Conservation (phyloP, 129 eudicot genomes). For the Saussurea involucrata region DNA sequence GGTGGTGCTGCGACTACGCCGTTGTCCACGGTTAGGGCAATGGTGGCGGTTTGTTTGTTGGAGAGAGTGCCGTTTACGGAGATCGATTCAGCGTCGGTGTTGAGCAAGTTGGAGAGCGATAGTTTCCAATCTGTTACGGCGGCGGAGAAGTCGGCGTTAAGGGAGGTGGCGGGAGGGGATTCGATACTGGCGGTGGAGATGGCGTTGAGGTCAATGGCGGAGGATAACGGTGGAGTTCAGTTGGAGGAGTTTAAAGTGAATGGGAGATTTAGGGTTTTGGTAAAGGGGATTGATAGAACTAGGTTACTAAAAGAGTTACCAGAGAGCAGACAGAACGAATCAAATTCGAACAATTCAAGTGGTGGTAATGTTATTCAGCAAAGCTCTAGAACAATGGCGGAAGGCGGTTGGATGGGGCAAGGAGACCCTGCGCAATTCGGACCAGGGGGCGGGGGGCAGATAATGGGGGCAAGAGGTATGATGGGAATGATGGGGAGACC, state of each 20-base stretch:
- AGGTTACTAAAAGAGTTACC: slow-evolving; percentile 84
- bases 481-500: slow-evolving; percentile 60
- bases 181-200: slow-evolving; percentile 68
- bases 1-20: slow-evolving; percentile 23
- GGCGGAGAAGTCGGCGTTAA: slow-evolving; percentile 68
- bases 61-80: slow-evolving; percentile 82
- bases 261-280: slow-evolving; percentile 82
- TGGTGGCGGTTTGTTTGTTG: slow-evolving; percentile 81
- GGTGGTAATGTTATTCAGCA: slow-evolving; percentile 26
- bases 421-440: slow-evolving; percentile 40
- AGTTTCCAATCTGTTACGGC: slow-evolving; percentile 33
- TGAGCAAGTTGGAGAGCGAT: slow-evolving; percentile 76
- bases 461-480: slow-evolving; percentile 61
- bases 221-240: slow-evolving; percentile 77
- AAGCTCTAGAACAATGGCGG: slow-evolving; percentile 38
- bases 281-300: slow-evolving; percentile 71
- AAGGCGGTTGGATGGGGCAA: slow-evolving; percentile 54
- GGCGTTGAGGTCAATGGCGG: slow-evolving; percentile 83
- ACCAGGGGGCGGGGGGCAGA: slow-evolving; percentile 41
- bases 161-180: slow-evolving; percentile 70
- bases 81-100: slow-evolving; percentile 67
- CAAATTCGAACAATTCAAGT: slow-evolving; percentile 26
- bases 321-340: slow-evolving; percentile 48
- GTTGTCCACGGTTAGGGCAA: slow-evolving; percentile 61
- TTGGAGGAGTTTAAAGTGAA: slow-evolving; percentile 62